Evolutionary conservation across 768 basidiomycete species (phyloP).

Genomic region (Vararia minispora): DNA sequence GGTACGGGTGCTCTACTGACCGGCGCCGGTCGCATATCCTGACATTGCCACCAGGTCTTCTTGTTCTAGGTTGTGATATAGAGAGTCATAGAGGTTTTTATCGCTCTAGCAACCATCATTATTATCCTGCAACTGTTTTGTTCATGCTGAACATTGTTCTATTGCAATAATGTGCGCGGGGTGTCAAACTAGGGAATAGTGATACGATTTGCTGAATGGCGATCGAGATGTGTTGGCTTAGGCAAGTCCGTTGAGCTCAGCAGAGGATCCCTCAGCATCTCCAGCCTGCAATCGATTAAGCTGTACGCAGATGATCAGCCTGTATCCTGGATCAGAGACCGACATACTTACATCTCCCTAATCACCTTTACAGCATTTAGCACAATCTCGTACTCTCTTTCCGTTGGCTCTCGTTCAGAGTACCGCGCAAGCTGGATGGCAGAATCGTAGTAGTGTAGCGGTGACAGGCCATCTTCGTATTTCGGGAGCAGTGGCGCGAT

Average conservation of each 20-base stretch:
- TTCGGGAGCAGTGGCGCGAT: slow-evolving; percentile 46
- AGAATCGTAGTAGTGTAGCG: slow-evolving; percentile 68
- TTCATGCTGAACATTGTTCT: too few relatives aligned
- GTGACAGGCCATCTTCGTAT: slow-evolving; percentile 55
- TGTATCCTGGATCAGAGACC: not conserved
- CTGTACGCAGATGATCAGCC: slow-evolving; percentile 22
- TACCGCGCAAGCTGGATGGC: slow-evolving; percentile 64
- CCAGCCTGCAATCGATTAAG: slow-evolving; percentile 50
- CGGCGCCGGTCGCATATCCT: not conserved
- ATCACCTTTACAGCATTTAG: slow-evolving; percentile 53
- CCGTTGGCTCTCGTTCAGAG: slow-evolving; percentile 45
- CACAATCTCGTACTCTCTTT: slow-evolving; percentile 56
- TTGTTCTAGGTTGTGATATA: slow-evolving; percentile 22
- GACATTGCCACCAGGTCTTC: slow-evolving; percentile 25
- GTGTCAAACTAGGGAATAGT: too few relatives aligned
- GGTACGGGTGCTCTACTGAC: slow-evolving; percentile 34
- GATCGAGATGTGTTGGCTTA: not conserved
- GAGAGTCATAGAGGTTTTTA: not conserved
- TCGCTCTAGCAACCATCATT: too few relatives aligned
- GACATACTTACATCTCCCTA: slow-evolving; percentile 39
- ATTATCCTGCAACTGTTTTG: too few relatives aligned
- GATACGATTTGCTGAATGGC: too few relatives aligned
- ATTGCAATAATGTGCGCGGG: too few relatives aligned
- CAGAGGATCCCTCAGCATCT: slow-evolving; percentile 51
- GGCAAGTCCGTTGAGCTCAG: slow-evolving; percentile 20